Conservation (phyloP, 2,329 filamentous ascomycete genomes). For the Aspergillus hortae region DNA sequence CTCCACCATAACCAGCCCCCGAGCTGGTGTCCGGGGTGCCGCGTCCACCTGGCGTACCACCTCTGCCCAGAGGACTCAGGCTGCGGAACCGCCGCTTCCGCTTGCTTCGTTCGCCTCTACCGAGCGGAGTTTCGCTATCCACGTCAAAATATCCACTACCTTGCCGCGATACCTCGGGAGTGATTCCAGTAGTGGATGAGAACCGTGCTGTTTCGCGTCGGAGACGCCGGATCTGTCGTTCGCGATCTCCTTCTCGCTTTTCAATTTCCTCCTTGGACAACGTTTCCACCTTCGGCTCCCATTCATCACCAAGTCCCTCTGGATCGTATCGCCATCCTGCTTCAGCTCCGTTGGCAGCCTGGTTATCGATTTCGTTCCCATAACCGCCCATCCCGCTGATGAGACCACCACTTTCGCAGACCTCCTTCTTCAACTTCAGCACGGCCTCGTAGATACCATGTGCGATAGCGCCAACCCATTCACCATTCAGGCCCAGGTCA, state of each 20-base stretch:
- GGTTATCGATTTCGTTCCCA: slow-evolving; percentile 76
- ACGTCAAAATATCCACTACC: slow-evolving; percentile 59
- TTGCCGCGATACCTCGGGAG: slow-evolving; percentile 65
- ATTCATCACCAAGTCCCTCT: slow-evolving; percentile 78
- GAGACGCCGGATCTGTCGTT: slow-evolving; percentile 81
- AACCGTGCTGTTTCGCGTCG: slow-evolving; percentile 90
- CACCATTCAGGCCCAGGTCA: slow-evolving; percentile 81
- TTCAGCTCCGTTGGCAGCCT: slow-evolving; percentile 75
- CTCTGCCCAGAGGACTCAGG: slow-evolving; percentile 71
- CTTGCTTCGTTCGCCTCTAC: slow-evolving; percentile 86
- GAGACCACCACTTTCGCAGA: slow-evolving; percentile 84
- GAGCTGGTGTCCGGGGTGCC: slow-evolving; percentile 71
- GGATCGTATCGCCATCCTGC: slow-evolving; percentile 96
- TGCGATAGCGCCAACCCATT: slow-evolving; percentile 92
- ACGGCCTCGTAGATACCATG: slow-evolving; percentile 97
- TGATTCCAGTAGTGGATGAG: slow-evolving; percentile 78
- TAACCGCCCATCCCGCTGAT: slow-evolving; percentile 69
- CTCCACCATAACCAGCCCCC: slow-evolving; percentile 67
- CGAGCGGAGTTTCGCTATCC: slow-evolving; percentile 73
- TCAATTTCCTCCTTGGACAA: slow-evolving; percentile 96
- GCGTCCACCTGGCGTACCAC: slow-evolving; percentile 64
- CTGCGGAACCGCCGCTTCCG: slow-evolving; percentile 92
- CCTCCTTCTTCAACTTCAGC: slow-evolving; percentile 89
- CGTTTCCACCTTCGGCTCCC: slow-evolving; percentile 77
- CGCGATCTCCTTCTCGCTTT: slow-evolving; percentile 89